A percentile compares a stretch with the other conserved stretches of the same genome.
Evolutionary conservation across 495 filamentous ascomycete genomes (phyloP).

Genomic region (Rusavskia elegans): DNA sequence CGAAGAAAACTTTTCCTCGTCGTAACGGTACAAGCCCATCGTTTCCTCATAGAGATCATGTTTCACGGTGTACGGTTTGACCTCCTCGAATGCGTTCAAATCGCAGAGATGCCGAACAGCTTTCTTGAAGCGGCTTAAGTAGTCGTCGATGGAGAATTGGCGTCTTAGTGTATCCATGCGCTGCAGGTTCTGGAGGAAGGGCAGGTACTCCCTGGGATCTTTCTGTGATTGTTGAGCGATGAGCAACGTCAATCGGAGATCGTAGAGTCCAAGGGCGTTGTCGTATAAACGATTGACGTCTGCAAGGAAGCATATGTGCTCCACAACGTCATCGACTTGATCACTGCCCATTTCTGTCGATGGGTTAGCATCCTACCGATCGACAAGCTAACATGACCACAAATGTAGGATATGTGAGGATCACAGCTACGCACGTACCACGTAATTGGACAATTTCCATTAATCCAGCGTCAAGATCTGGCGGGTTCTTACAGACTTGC

Average conservation of each 20-base stretch:
- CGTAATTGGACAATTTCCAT: constrained; percentile 59
- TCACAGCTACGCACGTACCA: constrained; percentile 20
- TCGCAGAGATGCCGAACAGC: constrained; percentile 61
- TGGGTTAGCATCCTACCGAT: constrained; percentile 42
- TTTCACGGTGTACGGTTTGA: constrained; percentile 55
- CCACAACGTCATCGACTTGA: constrained; percentile 39
- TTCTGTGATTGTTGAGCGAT: constrained; percentile 93
- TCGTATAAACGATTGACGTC: constrained; percentile 91
- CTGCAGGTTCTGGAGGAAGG: constrained; percentile 78
- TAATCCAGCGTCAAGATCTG: constrained; percentile 76
- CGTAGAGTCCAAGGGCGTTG: constrained; percentile 75
- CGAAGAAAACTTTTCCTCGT: constrained; percentile 38
- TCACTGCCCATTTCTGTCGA: constrained; percentile 34
- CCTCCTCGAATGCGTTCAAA: constrained; percentile 54
- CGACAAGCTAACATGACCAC: constrained; percentile 3
- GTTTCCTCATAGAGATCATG: constrained; percentile 67
- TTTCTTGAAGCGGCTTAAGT: constrained; percentile 58
- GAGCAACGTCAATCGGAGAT: constrained; percentile 74
- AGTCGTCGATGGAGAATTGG: constrained; percentile 75
- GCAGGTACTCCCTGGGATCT: constrained; percentile 89
- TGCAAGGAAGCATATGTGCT: constrained; percentile 92
- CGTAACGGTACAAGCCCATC: constrained; percentile 71
- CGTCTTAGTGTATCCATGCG: constrained; percentile 49
- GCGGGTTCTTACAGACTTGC: constrained; percentile 81
- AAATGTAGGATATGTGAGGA: not conserved